Evolutionary conservation across 2,329 filamentous ascomycete genomes (phyloP), one percentile per base, ranked within the genome.

Genomic region (Trichophyton equinum): DNA sequence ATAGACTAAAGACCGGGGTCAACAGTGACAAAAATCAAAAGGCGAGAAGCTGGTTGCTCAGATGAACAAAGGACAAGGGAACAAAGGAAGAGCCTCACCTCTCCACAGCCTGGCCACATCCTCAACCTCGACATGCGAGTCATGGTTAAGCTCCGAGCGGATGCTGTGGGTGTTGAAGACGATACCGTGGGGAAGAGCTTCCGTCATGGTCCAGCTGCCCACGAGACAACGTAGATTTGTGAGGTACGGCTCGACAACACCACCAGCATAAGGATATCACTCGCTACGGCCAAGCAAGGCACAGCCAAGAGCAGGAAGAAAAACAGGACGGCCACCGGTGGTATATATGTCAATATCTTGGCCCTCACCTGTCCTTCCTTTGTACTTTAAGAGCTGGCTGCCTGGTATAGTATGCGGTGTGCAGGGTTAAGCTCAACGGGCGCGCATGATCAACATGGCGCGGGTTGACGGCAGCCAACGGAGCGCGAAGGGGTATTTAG

Each of bases 101-200:
- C 73, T 77, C 78, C 79, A 81, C 63, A 80, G 68, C 59, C 70
- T 73, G 59, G 71, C 72, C 62, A 79, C 71, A 65, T 76, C 73
- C 25, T 74, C 70, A 25, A 73, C 67, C 44, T 75, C 72, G 59
- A 78, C 68, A 40, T 61, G 67, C 58, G 73, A 71, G 53, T 70
- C 68, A 57, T 69, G 68, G 46, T 72, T 68, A 53, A 77, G 69
- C 53, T 74, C 71, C 40, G 71, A 69, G 13, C 72, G 68, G 27
- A 75, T 67, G 42, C 68, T 67, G 53, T 70, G 68, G 30, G 73
- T 73, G 55, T 73, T 74, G 30, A 62, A 65, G 55, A 72, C 72
- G 59, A 79, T 70, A 44, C 74, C 74, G 67, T 72, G 66, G 51
- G 77, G 72, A 40, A 77, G 68, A 63, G 65, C 69, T 63, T 69